Evolutionary conservation across 345 rosid genomes (phyloP), one percentile per base, ranked within the genome.

Genomic region (Melaleuca quinquenervia): DNA sequence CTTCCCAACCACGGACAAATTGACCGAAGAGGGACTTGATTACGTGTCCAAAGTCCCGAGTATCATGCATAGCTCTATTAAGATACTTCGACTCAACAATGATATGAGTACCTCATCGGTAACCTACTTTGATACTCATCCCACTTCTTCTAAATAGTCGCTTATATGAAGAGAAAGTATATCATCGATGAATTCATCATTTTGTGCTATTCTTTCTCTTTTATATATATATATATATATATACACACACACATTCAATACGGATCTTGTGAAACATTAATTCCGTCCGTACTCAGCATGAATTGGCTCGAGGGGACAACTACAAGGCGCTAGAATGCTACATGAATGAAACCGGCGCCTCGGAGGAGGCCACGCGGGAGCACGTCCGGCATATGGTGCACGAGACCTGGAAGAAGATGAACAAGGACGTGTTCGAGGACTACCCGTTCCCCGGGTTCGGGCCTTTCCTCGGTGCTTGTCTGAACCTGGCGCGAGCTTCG

Each of bases 41-140:
- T 85, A 54, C 24, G 22, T 85, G 14, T 50, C 48, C n/a, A 54
- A 76, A 22, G 11, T 53, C 6, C 89, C 82, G 1, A 45, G 49
- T 2, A 11, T 88, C 26, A 56, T 83, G 84, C 78, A 45, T 21
- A 54, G 22, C 50, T 53, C 84, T 26, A 22, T 85, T 16, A 11
- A 70, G 52, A 53, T 86, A 60, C 18, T 83, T 50, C 84, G 89
- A 58, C 86, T 88, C 48, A 36, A 54, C 22, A 84, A 86, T 45
- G 89, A 88, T 78, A 41, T 88, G 7, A 64, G 53, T 20, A 88
- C 89, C 26, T 88, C 89, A 56, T 54, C 83, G 84, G 89, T 86
- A 86, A 64, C 36, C 32, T 64, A 29, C 76, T 16, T 64, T 16
- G 12, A 8, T 1, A 0, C 18, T 70, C 36, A 4, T 0, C 78